These are phyloP conservation scores for Sabuloglossum arenarium DNA, from an alignment of 495 filamentous ascomycete genomes.

Conservation along the genomic window DNA sequence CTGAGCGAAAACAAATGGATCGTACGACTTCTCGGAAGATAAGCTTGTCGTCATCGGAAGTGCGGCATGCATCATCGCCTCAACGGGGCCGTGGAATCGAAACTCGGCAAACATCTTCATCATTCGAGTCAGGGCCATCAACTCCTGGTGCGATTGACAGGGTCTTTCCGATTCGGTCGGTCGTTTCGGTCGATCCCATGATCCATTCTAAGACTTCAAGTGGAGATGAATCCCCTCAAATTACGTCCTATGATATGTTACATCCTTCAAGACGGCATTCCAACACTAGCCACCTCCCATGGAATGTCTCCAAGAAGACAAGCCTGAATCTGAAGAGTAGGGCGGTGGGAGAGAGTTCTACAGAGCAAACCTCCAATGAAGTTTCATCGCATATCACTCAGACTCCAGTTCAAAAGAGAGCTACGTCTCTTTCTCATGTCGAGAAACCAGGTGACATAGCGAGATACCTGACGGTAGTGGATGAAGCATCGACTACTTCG, in stretches of 20 bases:
- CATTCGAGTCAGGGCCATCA: neutral
- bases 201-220: neutral
- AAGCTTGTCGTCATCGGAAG: too few species aligned
- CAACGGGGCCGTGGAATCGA: too few species aligned
- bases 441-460: neutral
- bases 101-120: too few species aligned
- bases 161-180: slow-evolving; percentile 70
- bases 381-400: neutral
- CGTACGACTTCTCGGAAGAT: too few species aligned
- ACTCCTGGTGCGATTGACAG: slow-evolving; percentile 13
- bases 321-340: neutral
- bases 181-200: slow-evolving; percentile 47
- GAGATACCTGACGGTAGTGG: neutral
- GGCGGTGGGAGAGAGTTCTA: neutral
- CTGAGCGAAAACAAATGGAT: too few species aligned
- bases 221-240: neutral
- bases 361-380: neutral
- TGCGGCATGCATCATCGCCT: too few species aligned
- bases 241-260: neutral
- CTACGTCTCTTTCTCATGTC: neutral
- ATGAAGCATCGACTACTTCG: neutral
- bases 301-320: neutral
- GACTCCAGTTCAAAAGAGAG: neutral
- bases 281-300: neutral
- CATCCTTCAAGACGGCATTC: neutral